A percentile compares a stretch with the other conserved stretches of the same genome.
These are phyloP conservation scores for Friedmanniomyces simplex DNA, from an alignment of 495 filamentous ascomycete genomes.

Conservation along the genomic window DNA sequence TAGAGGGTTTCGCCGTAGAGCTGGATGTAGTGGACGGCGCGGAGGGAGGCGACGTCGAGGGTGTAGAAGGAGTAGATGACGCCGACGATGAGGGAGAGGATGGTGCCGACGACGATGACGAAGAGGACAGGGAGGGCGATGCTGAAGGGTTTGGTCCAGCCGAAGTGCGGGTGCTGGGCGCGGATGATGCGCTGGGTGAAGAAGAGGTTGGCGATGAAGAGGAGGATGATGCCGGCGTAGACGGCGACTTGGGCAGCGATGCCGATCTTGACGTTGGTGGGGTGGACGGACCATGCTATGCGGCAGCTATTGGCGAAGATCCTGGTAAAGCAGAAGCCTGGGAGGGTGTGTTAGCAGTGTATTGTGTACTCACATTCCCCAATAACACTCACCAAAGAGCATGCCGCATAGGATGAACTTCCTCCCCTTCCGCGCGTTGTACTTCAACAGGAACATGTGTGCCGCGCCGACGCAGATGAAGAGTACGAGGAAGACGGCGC, in stretches of 20 bases:
- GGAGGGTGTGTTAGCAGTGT: not conserved
- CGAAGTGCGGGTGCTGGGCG: constrained; percentile 58
- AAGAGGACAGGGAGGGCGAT: constrained; percentile 49
- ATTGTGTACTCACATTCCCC: too few species aligned
- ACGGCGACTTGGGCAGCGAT: constrained; percentile 46
- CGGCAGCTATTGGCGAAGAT: constrained; percentile 25
- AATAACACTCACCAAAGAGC: constrained; percentile 50
- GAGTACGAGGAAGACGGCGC: constrained; percentile 27
- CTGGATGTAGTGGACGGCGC: constrained; percentile 51
- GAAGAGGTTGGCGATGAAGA: constrained; percentile 73
- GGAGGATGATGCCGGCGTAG: constrained; percentile 60
- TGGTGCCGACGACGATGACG: constrained; percentile 44
- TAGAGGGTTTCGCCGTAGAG: constrained; percentile 58
- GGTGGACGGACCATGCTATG: constrained; percentile 19
- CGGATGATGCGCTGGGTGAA: constrained; percentile 68
- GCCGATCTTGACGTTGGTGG: constrained; percentile 22
- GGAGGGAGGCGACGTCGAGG: constrained; percentile 39
- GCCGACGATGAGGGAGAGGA: constrained; percentile 60
- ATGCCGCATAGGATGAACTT: constrained; percentile 43
- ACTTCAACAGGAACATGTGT: constrained; percentile 24
- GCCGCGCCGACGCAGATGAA: constrained; percentile 24
- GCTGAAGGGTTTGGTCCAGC: constrained; percentile 48
- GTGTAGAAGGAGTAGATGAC: constrained; percentile 60
- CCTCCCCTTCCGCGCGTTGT: constrained; percentile 21
- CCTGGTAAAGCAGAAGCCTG: constrained; percentile 28